Conservation (phyloP, 1,284 basidiomycete genomes). For the Neotropicomus parvogracilis region DNA sequence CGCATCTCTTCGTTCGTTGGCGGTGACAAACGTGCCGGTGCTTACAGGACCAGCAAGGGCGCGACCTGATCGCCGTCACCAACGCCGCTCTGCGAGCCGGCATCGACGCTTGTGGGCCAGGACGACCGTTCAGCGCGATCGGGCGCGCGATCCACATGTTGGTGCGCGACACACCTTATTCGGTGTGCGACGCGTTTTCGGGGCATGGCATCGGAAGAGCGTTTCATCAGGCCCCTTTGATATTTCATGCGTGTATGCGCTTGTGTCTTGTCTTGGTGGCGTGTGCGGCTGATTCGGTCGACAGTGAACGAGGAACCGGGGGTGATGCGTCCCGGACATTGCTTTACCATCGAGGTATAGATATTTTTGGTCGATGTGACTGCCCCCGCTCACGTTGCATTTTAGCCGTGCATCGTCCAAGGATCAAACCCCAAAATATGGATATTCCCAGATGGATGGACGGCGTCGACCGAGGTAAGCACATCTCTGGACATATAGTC, state of each 20-base stretch:
- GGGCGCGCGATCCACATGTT: slow-evolving; percentile 71
- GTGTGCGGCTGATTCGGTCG: background rate
- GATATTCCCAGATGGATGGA: slow-evolving; percentile 89
- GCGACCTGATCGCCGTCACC: slow-evolving; percentile 59
- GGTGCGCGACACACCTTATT: slow-evolving; percentile 45
- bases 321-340: slow-evolving; percentile 77
- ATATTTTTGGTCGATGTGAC: background rate
- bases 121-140: slow-evolving; percentile 68
- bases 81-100: slow-evolving; percentile 68
- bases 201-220: slow-evolving; percentile 85
- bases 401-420: slow-evolving; percentile 73
- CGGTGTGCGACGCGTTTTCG: slow-evolving; percentile 71
- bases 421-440: slow-evolving; percentile 63
- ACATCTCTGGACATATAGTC: too few relatives aligned
- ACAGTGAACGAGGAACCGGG: slow-evolving; percentile 77
- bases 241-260: slow-evolving; percentile 63
- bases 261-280: slow-evolving; percentile 9
- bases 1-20: background rate
- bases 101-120: slow-evolving; percentile 76
- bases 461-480: slow-evolving; percentile 73
- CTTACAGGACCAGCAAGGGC: slow-evolving; percentile 61
- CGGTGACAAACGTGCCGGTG: background rate
- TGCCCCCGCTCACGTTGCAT: background rate
- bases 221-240: slow-evolving; percentile 85
- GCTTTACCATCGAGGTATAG: slow-evolving; percentile 82